Percentiles rank a stretch among this genome's conserved stretches.
phyloP scores from a whole-genome alignment of 345 rosid species.

The Gossypioides kirkii region DNA sequence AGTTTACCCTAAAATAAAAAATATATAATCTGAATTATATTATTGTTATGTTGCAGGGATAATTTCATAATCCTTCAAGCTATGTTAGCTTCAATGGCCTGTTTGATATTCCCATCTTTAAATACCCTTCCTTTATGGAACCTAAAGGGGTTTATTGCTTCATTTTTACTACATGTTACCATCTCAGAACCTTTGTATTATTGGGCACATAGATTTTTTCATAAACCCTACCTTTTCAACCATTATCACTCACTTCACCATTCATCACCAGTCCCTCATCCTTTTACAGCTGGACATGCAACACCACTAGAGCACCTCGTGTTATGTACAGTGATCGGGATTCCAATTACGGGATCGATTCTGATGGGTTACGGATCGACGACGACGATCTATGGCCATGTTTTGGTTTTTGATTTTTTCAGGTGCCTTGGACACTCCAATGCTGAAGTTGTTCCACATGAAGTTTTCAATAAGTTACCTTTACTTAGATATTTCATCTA shows the following conservation, averaged over 20 bases:
- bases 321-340: slow-evolving; percentile 42
- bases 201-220: slow-evolving; percentile 54
- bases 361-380: slow-evolving; percentile 64
- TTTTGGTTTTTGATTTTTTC: slow-evolving; percentile 59
- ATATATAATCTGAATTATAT: not conserved
- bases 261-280: slow-evolving; percentile 68
- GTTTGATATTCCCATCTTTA: slow-evolving; percentile 44
- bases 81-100: slow-evolving; percentile 49
- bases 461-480: slow-evolving; percentile 48
- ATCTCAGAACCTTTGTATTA: slow-evolving; percentile 89
- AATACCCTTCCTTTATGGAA: slow-evolving; percentile 63
- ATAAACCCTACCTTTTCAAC: slow-evolving; percentile 45
- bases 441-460: slow-evolving; percentile 65
- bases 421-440: slow-evolving; percentile 85
- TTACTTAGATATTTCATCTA: slow-evolving; percentile 63
- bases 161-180: slow-evolving; percentile 61
- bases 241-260: slow-evolving; percentile 84
- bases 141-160: slow-evolving; percentile 56
- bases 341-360: slow-evolving; percentile 63
- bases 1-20: too few relatives aligned
- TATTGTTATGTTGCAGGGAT: slow-evolving; percentile 52
- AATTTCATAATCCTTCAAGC: slow-evolving; percentile 84
- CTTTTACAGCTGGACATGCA: slow-evolving; percentile 73
- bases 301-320: slow-evolving; percentile 67
- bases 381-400: slow-evolving; percentile 48